A percentile compares a stretch with the other conserved stretches of the same genome.
Conservation (phyloP, 2,329 filamentous ascomycete genomes). For the Didymellaceae sp. region DNA sequence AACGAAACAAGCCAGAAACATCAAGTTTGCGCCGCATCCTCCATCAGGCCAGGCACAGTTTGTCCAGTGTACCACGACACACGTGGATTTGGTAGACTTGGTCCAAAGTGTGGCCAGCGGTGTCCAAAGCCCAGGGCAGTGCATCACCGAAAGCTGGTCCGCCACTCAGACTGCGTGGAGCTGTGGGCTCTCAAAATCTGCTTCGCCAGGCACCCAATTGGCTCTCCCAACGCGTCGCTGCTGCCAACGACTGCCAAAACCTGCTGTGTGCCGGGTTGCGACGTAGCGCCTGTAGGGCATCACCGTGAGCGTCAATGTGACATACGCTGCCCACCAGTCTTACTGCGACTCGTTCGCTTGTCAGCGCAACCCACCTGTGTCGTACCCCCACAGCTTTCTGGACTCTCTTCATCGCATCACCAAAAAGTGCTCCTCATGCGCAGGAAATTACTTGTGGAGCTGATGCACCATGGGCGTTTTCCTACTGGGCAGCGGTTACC, state of each 20-base stretch:
- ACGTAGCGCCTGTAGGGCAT: conserved; percentile 24
- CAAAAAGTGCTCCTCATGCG: conserved; percentile 31
- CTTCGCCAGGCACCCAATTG: conserved; percentile 22
- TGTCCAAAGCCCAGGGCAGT: conserved; percentile 6
- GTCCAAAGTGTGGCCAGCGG: background rate
- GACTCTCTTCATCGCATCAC: conserved; percentile 30
- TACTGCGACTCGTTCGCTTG: conserved; percentile 23
- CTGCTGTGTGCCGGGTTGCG: conserved; percentile 28
- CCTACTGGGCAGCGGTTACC: conserved; percentile 26
- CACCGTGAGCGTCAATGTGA: conserved; percentile 29
- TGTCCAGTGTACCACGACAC: conserved; percentile 8
- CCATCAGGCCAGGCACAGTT: conserved; percentile 14
- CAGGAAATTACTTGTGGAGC: conserved; percentile 45
- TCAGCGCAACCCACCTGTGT: conserved; percentile 18
- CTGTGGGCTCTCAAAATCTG: conserved; percentile 24
- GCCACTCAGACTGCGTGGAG: conserved; percentile 17
- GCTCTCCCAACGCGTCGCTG: conserved; percentile 24
- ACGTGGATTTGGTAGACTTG: conserved; percentile 24
- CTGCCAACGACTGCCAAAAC: conserved; percentile 28
- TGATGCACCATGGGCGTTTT: conserved; percentile 20
- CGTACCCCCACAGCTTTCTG: conserved; percentile 30
- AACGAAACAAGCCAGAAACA: conserved; percentile 26
- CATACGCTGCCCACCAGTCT: conserved; percentile 19
- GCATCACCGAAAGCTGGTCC: conserved; percentile 3
- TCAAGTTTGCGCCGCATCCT: conserved; percentile 25